Evolutionary conservation across 306 rosid species (phyloP), one percentile per base, ranked within the genome.

Genomic region (Ormosia semicastrata): DNA sequence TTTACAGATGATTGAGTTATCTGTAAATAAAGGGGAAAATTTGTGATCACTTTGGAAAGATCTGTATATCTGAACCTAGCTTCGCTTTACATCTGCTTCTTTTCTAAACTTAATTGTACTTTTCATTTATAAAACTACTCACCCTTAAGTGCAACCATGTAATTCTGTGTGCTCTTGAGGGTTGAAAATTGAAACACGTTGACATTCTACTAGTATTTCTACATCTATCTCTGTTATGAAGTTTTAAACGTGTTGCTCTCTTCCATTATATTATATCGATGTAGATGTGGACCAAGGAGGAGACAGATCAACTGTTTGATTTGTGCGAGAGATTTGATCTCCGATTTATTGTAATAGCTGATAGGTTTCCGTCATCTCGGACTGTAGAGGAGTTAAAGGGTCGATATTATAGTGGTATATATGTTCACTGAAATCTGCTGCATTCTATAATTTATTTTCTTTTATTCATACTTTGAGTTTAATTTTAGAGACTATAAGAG

Each of bases 201-300:
- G 66, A 53, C 63, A 62, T 54, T 67, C 50, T 49, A 67, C 18
- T 14, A 44, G 14, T 49, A 56, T 50, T 75, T 40, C 44, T 52
- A 7, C 17, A 67, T 41, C 58, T 8, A 33, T 82, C 54, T 80
- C 50, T 60, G 62, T 75, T 13, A 70, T 36, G 14, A 64, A 70
- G 81, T 50, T 10, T 57, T 40, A 70, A 60, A 37, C 68, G 40
- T 39, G 24, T 60, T 74, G 32, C 72, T 41, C 49, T 67, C 30
- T 43, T 70, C 29, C 68, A 13, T 78, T 63, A 39, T 85, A 29
- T 73, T 44, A n/a, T n/a, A 36, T 80, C 73, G 65, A 81, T 58
- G 2, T 77, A 95, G 99, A 77, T 46, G 66, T 95, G 98, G 99
- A 89, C 98, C 73, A 95, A 88, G 90, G 93, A 95, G 86, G 99